These are phyloP conservation scores for Boletus coccyginus DNA, from an alignment of 768 basidiomycete species.

Conservation along the genomic window DNA sequence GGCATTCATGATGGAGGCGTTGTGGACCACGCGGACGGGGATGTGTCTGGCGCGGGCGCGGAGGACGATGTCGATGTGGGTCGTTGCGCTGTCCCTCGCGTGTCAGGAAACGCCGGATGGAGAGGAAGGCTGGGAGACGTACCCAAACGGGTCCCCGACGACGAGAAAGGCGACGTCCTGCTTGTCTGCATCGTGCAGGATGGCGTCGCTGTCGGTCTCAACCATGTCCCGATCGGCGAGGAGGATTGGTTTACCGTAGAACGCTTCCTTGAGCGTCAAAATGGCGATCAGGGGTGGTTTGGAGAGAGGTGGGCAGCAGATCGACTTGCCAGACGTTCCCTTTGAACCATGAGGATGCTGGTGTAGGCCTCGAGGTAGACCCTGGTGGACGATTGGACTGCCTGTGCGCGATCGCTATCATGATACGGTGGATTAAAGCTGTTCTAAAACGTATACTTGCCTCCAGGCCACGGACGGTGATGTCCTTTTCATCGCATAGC, in stretches of 20 bases:
- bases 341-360: slow-evolving; percentile 90
- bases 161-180: slow-evolving; percentile 88
- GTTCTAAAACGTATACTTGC: slow-evolving; percentile 35
- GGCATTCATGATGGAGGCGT: slow-evolving; percentile 97
- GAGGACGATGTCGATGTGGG: slow-evolving; percentile 92
- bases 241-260: slow-evolving; percentile 84
- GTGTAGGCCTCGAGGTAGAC: slow-evolving; percentile 98
- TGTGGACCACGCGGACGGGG: slow-evolving; percentile 86
- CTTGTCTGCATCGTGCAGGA: slow-evolving; percentile 72
- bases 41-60: slow-evolving; percentile 80
- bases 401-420: slow-evolving; percentile 25
- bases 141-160: slow-evolving; percentile 98
- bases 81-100: slow-evolving; percentile 70
- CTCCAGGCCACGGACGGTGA: slow-evolving; percentile 89
- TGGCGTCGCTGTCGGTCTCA: slow-evolving; percentile 89
- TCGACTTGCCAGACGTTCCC: slow-evolving; percentile 73
- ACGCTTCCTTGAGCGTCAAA: slow-evolving; percentile 65
- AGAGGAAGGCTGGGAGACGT: slow-evolving; percentile 20
- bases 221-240: slow-evolving; percentile 97
- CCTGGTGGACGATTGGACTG: slow-evolving; percentile 72
- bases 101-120: background rate
- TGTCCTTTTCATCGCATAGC: slow-evolving; percentile 92
- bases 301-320: background rate
- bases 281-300: slow-evolving; percentile 3
- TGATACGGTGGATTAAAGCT: background rate